Evolutionary conservation across 805 yeast species (phyloP), one percentile per base, ranked within the genome.

Genomic region (Millerozyma acaciae): DNA sequence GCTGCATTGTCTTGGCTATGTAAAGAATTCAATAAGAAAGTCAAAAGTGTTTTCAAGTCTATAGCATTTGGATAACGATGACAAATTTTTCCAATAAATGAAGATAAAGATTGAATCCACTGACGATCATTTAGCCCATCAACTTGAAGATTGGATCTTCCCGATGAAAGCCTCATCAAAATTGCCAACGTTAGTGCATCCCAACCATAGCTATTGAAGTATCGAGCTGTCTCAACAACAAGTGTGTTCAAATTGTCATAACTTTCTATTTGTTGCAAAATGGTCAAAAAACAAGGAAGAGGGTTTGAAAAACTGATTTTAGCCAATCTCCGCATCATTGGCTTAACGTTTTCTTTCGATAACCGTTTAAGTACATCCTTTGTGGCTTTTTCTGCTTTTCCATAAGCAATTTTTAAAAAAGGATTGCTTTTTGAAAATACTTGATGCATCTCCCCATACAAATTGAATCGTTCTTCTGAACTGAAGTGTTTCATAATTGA

Each of bases 81-180:
- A 55, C 86, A 74, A 4, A 88, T 59, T 35, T 81, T 78, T 0
- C 95, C 95, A 33, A 85, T 75, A 50, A 90, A 89, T 1, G 77
- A 65, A 0, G 95, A 74, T 20, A 90, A 64, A 15, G 95, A 83
- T 46, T 83, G 93, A 21, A 88, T 70, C 97, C 97, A 90, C 45
- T 75, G 79, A 16, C 83, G 67, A 37, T 84, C 89, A 45, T 78
- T 77, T 35, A 90, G 60, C 6, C 97, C 97, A 58, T 88, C 89
- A 2, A 57, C 65, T 55, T 86, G 95, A 20, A 80, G 63, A 15
- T 80, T 70, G 1, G 73, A 58, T 54, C 95, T 68, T n/a, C 80
- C 81, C 0, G 78, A 56, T 1, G 65, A 55, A 15, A 90, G 64
- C 43, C 93, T 75, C 49, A 76, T 71, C 48, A 89, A 62, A 3